Percentiles rank a stretch among this genome's conserved stretches.
Conservation (phyloP, 257 asterid species). For the Forsythia viridissima region DNA sequence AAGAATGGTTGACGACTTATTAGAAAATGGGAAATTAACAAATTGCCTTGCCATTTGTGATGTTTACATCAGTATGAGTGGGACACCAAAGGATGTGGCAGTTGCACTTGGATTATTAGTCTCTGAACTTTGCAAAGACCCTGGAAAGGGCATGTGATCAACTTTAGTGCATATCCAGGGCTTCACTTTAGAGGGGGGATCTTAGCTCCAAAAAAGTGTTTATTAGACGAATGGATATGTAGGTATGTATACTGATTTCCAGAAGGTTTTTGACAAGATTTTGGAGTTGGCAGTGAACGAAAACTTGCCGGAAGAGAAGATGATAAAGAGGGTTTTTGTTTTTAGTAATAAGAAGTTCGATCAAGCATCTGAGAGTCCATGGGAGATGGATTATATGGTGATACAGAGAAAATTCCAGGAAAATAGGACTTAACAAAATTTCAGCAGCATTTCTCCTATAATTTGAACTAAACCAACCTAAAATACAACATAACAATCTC, state of each 20-base stretch:
- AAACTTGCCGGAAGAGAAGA: slow-evolving; percentile 34
- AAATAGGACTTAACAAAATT: background rate
- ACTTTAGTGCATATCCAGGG: slow-evolving; percentile 43
- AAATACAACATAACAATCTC: no score
- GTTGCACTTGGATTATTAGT: slow-evolving; percentile 17
- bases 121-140: slow-evolving; percentile 15
- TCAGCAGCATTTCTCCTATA: no score
- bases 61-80: slow-evolving; percentile 11
- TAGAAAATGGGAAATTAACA: slow-evolving; percentile 4
- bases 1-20: slow-evolving; percentile 16
- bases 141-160: slow-evolving; percentile 59
- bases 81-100: slow-evolving; percentile 24
- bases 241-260: slow-evolving; percentile 49
- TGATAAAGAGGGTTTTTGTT: slow-evolving; percentile 52
- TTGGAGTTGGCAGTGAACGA: slow-evolving; percentile 42
- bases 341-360: slow-evolving; percentile 67
- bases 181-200: slow-evolving; percentile 37
- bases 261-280: slow-evolving; percentile 47
- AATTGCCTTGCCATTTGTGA: slow-evolving; percentile 22
- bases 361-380: slow-evolving; percentile 10
- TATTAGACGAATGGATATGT: slow-evolving; percentile 35
- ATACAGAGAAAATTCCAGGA: slow-evolving; percentile 50
- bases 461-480: no score
- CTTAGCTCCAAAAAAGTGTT: slow-evolving; percentile 36
- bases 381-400: slow-evolving; percentile 13